phyloP scores from a whole-genome alignment of 805 yeast genomes.

The Saturnispora serradocipensis region DNA sequence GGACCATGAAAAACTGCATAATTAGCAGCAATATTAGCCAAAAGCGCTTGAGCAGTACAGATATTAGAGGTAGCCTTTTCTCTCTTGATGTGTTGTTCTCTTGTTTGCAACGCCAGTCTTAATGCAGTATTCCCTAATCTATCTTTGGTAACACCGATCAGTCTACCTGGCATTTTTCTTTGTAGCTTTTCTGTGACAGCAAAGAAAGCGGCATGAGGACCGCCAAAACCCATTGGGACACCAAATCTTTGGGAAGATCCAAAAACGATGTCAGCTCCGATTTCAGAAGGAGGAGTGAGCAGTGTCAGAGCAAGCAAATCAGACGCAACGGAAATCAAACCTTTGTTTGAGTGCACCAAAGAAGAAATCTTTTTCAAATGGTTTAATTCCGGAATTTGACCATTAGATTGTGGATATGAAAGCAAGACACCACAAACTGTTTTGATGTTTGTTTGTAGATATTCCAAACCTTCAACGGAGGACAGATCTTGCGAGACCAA shows the following conservation, averaged over 20 bases:
- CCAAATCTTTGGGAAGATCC: conserved; percentile 96
- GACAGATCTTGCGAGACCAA: conserved; percentile 48
- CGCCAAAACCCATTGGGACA: conserved; percentile 96
- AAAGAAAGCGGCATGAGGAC: conserved; percentile 97
- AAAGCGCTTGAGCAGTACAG: conserved; percentile 94
- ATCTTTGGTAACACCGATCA: conserved; percentile 89
- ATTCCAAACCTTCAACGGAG: conserved; percentile 30
- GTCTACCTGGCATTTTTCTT: conserved; percentile 93
- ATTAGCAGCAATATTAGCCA: conserved; percentile 93
- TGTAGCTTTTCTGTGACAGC: conserved; percentile 74
- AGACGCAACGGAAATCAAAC: conserved; percentile 77
- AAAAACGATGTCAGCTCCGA: conserved; percentile 87
- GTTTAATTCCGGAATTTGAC: conserved; percentile 43
- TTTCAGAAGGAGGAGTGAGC: conserved; percentile 71
- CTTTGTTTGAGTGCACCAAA: conserved; percentile 60
- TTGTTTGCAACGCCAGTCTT: conserved; percentile 90
- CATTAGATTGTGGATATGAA: conserved; percentile 88
- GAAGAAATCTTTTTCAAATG: conserved; percentile 51
- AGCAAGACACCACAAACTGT: conserved; percentile 70
- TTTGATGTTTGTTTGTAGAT: conserved; percentile 28
- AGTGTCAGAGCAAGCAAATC: conserved; percentile 85
- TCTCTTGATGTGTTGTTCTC: conserved; percentile 96
- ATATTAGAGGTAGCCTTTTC: conserved; percentile 97
- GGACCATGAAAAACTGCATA: conserved; percentile 97
- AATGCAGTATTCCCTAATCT: conserved; percentile 83